Percentiles rank a stretch among this genome's conserved stretches.
Evolutionary conservation across 352 stramenopile genomes (phyloP).

Genomic region (Globisporangium abappressorium): DNA sequence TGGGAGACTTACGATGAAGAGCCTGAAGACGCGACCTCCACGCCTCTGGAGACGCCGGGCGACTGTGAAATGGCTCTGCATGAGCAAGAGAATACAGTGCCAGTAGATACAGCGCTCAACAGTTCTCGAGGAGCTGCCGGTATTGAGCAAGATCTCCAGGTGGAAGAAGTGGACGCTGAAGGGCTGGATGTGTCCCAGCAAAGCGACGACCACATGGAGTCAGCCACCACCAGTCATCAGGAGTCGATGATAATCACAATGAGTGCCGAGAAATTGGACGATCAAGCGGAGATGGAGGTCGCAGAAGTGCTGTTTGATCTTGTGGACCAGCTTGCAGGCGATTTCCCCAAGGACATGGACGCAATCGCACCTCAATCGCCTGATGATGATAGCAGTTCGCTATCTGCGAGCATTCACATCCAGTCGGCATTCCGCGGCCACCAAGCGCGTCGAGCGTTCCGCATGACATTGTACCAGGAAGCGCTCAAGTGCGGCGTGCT

Average conservation of each 20-base stretch:
- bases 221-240: not conserved
- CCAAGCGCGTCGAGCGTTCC: slow-evolving; percentile 45
- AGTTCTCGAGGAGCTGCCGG: too few species aligned
- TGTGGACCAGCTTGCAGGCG: slow-evolving; percentile 27
- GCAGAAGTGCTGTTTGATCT: slow-evolving; percentile 48
- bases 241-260: not conserved
- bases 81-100: not conserved
- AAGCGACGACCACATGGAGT: not conserved
- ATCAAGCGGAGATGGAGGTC: slow-evolving; percentile 36
- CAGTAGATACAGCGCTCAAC: not conserved
- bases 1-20: slow-evolving; percentile 8
- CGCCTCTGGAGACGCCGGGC: not conserved
- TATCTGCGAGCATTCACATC: slow-evolving; percentile 33
- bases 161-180: not conserved
- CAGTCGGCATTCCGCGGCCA: slow-evolving; percentile 61
- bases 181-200: not conserved
- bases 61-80: not conserved
- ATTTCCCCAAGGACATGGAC: slow-evolving; percentile 4
- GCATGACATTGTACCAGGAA: slow-evolving; percentile 61
- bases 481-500: slow-evolving; percentile 60
- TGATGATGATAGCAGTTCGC: not conserved
- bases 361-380: not conserved
- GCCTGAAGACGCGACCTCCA: slow-evolving; percentile 7
- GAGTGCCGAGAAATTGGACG: slow-evolving; percentile 9
- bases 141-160: slow-evolving; percentile 6